Evolutionary conservation across 73 alveolate genomes (phyloP).

Genomic region (Blepharisma stoltei): DNA sequence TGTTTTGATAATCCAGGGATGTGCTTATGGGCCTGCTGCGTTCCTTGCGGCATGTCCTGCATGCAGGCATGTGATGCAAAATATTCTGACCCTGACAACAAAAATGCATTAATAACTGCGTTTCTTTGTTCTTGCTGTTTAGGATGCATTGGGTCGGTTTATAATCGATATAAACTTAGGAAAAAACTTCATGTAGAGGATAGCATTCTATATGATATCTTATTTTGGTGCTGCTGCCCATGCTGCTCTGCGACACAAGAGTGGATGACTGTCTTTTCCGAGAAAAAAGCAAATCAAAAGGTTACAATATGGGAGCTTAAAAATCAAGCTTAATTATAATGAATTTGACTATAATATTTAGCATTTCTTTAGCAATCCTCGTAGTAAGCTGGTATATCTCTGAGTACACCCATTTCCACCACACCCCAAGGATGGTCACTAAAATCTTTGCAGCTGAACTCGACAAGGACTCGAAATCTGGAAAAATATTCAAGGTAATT

Average conservation of each 20-base stretch:
- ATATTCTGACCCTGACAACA: not conserved
- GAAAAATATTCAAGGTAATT: not conserved
- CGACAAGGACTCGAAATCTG: not conserved
- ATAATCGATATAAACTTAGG: not conserved
- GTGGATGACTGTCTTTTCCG: constrained; percentile 16
- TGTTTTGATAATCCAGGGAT: not conserved
- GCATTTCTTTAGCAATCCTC: too few species aligned
- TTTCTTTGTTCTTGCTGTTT: not conserved
- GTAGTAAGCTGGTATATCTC: not conserved
- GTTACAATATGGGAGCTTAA: not conserved
- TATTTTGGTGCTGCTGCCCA: not conserved
- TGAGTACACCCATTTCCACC: constrained; percentile 17
- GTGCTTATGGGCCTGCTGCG: constrained; percentile 19
- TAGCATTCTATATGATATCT: not conserved
- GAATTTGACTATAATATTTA: too few species aligned
- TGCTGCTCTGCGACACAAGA: constrained; percentile 8
- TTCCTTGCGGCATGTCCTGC: constrained; percentile 22
- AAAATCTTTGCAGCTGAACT: not conserved
- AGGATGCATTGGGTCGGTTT: constrained; percentile 8
- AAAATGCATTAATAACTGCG: not conserved
- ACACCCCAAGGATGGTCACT: constrained; percentile 1
- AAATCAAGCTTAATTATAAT: too few species aligned
- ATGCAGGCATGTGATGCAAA: constrained; percentile 21
- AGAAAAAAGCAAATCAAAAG: not conserved
- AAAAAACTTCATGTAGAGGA: constrained; percentile 2